Conservation (phyloP, 2,329 filamentous ascomycete species). For the Colletotrichum musae region DNA sequence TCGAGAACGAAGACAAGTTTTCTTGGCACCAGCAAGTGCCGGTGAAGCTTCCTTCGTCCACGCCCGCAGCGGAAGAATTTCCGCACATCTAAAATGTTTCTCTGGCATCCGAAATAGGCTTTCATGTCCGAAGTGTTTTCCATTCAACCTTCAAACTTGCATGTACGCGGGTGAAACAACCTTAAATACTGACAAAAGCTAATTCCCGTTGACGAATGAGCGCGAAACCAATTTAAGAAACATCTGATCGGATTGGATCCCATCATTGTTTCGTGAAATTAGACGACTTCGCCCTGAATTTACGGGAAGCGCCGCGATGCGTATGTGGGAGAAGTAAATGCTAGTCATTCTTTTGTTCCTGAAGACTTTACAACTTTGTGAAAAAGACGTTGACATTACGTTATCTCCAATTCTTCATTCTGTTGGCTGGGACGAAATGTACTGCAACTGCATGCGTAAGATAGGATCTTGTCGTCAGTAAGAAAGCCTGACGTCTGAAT, state of each 20-base stretch:
- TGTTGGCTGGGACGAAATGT: no score
- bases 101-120: not conserved
- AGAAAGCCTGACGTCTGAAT: no score
- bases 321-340: no score
- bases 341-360: no score
- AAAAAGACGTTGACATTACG: no score
- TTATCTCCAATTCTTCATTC: no score
- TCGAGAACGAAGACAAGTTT: not conserved
- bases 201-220: not conserved
- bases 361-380: no score
- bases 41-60: not conserved
- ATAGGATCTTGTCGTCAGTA: no score
- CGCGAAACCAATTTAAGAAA: slow-evolving; percentile 4
- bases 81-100: not conserved
- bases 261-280: not conserved
- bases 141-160: not conserved
- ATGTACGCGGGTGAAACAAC: slow-evolving; percentile 5
- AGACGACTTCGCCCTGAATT: not conserved
- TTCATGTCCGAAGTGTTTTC: not conserved
- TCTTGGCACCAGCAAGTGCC: not conserved
- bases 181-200: slow-evolving; percentile 12
- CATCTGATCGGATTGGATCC: not conserved
- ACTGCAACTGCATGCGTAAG: no score
- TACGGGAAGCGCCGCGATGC: no score
- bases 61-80: not conserved